Evolutionary conservation across 352 stramenopile genomes (phyloP), one percentile per base, ranked within the genome.

Genomic region (Phytophthora kernoviae): DNA sequence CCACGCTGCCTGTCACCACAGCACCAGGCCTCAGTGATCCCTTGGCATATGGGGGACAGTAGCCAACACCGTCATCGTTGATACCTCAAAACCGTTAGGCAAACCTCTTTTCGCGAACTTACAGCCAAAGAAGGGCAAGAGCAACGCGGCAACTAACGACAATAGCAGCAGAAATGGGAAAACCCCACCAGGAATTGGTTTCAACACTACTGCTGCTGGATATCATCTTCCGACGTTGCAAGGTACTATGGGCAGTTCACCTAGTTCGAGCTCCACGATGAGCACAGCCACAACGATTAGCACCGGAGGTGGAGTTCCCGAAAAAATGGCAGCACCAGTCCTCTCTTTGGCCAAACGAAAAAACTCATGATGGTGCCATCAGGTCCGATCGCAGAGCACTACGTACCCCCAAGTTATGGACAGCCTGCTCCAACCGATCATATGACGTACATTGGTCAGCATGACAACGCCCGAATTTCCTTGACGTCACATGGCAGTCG

Each of bases 401-500:
- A 70, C 24, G 52, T 27, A 14, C 26, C 24, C 1, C 27, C 46
- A 43, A 51, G 33, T 21, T 73, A 62, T 27, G 62, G 53, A n/a
- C 41, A 68, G 4, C 45, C 63, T 0, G 36, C 81, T 5, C 40
- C 71, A 27, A 58, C 46, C 5, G 73, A 84, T 5, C 67, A 73
- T 61, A 65, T 82, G 61, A 78, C 68, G 0, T 74, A 72, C 24
- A 71, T 84, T 30, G 56, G 70, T 15, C 58, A 78, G 11, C 69
- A 78, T 33, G 62, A 73, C 12, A 62, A 56, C 26, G 42, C 59
- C 14, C 71, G 75, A 2, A 55, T 75, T 42, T 85, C 79, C 10
- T 74, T 89, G 58, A 89, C 77, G 5, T 89, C 81, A 1, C 79
- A 89, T 43, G 81, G 79, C n/a, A 66, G 55, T 58, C 66, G 61